Evolutionary conservation across 2,329 filamentous ascomycete species (phyloP).

Genomic region (Alternaria brassicae): DNA sequence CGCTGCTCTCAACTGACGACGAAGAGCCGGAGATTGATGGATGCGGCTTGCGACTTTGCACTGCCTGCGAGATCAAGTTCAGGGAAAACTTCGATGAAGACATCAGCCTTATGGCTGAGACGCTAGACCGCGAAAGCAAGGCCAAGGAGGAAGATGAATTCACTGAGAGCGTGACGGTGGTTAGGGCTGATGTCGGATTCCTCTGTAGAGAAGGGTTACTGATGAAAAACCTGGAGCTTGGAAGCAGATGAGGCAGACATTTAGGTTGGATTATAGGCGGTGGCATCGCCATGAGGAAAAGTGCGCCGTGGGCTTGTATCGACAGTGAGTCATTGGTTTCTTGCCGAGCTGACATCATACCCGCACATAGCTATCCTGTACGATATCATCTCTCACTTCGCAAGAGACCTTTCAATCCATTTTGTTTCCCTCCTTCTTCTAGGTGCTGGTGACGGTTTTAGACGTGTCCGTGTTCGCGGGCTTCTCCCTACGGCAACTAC

Average conservation of each 20-base stretch:
- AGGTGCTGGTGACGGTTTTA: neutral
- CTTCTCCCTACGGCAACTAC: neutral
- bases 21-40: constrained; percentile 24
- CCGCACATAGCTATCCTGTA: neutral
- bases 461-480: neutral
- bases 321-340: neutral
- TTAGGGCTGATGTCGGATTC: constrained; percentile 40
- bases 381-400: neutral
- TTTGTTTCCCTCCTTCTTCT: neutral
- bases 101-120: constrained; percentile 18
- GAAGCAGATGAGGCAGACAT: neutral
- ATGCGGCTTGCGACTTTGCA: constrained; percentile 40
- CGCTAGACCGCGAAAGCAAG: constrained; percentile 30
- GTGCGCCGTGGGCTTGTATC: neutral
- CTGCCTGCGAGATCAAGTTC: constrained; percentile 22
- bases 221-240: constrained; percentile 17
- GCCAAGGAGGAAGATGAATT: constrained; percentile 12
- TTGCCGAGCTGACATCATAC: neutral
- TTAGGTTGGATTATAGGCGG: neutral
- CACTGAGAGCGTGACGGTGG: neutral
- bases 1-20: neutral
- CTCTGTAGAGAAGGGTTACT: constrained; percentile 30
- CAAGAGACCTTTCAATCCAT: neutral
- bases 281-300: neutral
- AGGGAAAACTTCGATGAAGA: constrained; percentile 16